Conservation (phyloP, 257 asterid genomes). For the Forsythia suspensa region DNA sequence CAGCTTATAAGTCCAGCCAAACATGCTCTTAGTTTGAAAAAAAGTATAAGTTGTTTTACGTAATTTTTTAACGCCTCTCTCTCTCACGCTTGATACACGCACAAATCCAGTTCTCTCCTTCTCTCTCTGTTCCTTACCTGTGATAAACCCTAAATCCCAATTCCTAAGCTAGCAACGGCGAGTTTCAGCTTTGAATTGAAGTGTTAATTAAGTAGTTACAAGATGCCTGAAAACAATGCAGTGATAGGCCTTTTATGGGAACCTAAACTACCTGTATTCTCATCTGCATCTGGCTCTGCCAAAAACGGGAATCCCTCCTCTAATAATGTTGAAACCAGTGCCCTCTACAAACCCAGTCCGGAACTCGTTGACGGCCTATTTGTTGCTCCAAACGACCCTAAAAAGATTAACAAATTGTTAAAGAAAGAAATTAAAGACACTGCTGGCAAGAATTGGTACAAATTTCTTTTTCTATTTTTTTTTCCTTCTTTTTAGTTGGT, state of each 20-base stretch:
- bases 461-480: background rate
- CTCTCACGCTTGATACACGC: background rate
- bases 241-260: background rate
- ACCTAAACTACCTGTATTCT: background rate
- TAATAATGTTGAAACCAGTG: constrained; percentile 16
- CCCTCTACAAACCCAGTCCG: constrained; percentile 44
- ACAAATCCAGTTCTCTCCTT: background rate
- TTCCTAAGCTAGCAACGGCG: background rate
- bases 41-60: too few species aligned
- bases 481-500: background rate
- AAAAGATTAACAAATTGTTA: constrained; percentile 54
- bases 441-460: constrained; percentile 79
- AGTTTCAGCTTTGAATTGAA: background rate
- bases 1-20: too few species aligned
- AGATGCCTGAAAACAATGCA: background rate
- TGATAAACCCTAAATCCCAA: background rate
- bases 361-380: constrained; percentile 78
- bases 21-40: too few species aligned
- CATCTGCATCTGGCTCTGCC: constrained; percentile 12
- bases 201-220: background rate
- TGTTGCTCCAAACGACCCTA: constrained; percentile 86
- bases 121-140: background rate
- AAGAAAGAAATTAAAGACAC: constrained; percentile 81
- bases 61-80: too few species aligned
- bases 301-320: constrained; percentile 11